phyloP scores from a whole-genome alignment of 2,329 filamentous ascomycete genomes.

The Xylaria sp. region DNA sequence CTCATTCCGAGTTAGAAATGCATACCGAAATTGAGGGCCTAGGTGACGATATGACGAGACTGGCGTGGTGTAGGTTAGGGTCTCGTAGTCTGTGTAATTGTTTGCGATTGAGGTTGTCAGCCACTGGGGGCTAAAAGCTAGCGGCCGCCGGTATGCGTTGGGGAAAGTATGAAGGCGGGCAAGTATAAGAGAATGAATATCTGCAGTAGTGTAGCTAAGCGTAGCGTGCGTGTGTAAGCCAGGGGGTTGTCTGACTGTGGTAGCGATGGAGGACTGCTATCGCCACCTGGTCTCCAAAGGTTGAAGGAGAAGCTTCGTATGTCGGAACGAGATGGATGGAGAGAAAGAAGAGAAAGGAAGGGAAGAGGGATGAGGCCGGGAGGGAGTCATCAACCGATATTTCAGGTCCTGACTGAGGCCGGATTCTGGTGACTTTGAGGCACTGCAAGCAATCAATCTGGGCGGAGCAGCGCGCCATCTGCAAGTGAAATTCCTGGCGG shows the following conservation, averaged over 20 bases:
- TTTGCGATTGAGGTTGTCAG: conserved; percentile 7
- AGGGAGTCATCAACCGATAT: conserved; percentile 52
- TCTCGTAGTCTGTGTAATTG: conserved; percentile 11
- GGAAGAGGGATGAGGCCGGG: conserved; percentile 41
- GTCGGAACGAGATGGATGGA: conserved; percentile 28
- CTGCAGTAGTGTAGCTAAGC: background rate
- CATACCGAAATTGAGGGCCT: conserved; percentile 19
- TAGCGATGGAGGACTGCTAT: background rate
- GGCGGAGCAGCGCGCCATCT: conserved; percentile 39
- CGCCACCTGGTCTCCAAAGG: conserved; percentile 27
- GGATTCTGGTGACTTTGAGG: conserved; percentile 36
- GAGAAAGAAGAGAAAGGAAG: conserved; percentile 39
- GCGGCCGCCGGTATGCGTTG: conserved; percentile 11
- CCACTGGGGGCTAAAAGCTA: conserved; percentile 14
- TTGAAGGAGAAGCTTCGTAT: conserved; percentile 30
- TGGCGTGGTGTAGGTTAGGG: background rate
- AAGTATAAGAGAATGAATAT: conserved; percentile 4
- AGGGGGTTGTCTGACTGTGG: conserved; percentile 15
- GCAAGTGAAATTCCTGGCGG: conserved; percentile 36
- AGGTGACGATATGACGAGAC: background rate
- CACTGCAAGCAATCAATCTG: conserved; percentile 46
- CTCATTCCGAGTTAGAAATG: conserved; percentile 6
- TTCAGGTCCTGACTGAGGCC: conserved; percentile 46
- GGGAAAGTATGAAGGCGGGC: background rate
- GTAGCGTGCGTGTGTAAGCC: conserved; percentile 10